These are phyloP conservation scores for Porogramme epimiltina DNA, from an alignment of 1,284 basidiomycete genomes.

Conservation along the genomic window DNA sequence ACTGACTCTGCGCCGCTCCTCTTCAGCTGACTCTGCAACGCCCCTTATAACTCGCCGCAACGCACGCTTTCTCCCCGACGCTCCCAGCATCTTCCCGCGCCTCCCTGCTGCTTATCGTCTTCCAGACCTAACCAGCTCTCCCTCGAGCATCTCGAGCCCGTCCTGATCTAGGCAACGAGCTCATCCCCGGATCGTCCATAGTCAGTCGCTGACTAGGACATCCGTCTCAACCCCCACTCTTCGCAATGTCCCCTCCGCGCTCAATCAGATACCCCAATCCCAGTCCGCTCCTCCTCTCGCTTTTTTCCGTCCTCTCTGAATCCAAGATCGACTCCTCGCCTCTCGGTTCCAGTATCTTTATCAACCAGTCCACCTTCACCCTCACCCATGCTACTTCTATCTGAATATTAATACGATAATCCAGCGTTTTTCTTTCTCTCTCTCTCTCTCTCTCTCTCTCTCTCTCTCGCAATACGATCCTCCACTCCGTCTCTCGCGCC, in stretches of 20 bases:
- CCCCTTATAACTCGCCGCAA: constrained; percentile 27
- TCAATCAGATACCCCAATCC: constrained; percentile 27
- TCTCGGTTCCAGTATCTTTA: constrained; percentile 24
- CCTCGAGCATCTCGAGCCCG: no score
- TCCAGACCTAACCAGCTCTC: background rate
- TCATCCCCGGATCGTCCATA: constrained; percentile 33
- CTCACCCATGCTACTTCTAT: constrained; percentile 30
- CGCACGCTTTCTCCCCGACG: constrained; percentile 12
- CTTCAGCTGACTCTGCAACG: constrained; percentile 26
- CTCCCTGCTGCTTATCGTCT: background rate
- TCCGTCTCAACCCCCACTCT: constrained; percentile 23
- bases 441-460: no score
- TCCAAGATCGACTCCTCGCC: constrained; percentile 3
- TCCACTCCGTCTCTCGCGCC: constrained; percentile 23
- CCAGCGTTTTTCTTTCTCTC: constrained; percentile 14
- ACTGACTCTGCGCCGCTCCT: constrained; percentile 25
- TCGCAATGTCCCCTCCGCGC: constrained; percentile 29
- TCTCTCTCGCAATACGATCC: constrained; percentile 11
- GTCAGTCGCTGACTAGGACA: constrained; percentile 34
- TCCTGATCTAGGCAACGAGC: constrained; percentile 27
- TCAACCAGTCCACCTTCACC: constrained; percentile 22
- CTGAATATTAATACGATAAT: constrained; percentile 23
- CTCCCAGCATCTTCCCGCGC: constrained; percentile 4
- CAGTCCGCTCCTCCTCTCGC: constrained; percentile 14
- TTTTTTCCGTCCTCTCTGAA: constrained; percentile 3